Conservation (phyloP, 306 rosid species). For the Herpetospermum pedunculosum region DNA sequence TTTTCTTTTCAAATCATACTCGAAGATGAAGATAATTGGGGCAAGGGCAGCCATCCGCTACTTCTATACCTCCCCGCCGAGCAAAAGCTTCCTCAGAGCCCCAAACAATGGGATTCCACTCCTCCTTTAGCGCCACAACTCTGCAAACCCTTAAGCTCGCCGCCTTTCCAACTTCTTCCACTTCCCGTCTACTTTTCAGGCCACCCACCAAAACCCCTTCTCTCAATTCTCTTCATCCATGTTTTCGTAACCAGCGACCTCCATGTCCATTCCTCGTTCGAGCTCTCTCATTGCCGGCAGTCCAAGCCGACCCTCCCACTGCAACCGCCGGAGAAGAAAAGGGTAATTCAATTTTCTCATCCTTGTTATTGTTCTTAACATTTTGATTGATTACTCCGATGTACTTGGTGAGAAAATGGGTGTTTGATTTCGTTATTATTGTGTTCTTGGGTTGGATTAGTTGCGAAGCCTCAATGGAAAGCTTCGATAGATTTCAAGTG, state of each 20-base stretch:
- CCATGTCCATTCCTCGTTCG: constrained; percentile 20
- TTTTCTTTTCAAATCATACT: too few relatives aligned
- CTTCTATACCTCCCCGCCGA: not conserved
- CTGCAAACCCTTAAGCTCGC: constrained; percentile 33
- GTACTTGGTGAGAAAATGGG: not conserved
- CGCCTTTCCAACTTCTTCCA: constrained; percentile 25
- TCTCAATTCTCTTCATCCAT: constrained; percentile 12
- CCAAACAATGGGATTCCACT: constrained; percentile 32
- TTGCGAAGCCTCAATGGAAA: constrained; percentile 64
- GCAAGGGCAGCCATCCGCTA: not conserved
- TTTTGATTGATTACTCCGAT: not conserved
- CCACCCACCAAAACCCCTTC: constrained; percentile 15
- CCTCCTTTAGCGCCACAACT: constrained; percentile 35
- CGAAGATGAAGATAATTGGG: not conserved
- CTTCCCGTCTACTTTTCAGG: constrained; percentile 21
- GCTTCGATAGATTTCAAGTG: constrained; percentile 89
- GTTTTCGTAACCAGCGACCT: constrained; percentile 19
- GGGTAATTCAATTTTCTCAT: constrained; percentile 22
- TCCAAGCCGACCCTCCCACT: constrained; percentile 24
- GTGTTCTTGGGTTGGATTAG: constrained; percentile 22
- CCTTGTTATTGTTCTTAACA: not conserved
- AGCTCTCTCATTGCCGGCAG: constrained; percentile 36
- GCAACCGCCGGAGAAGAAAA: constrained; percentile 23
- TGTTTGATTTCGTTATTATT: not conserved
- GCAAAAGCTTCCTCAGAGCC: not conserved